Evolutionary conservation across 2,329 filamentous ascomycete species (phyloP), one percentile per base, ranked within the genome.

Genomic region (Penicillium sclerotiorum): DNA sequence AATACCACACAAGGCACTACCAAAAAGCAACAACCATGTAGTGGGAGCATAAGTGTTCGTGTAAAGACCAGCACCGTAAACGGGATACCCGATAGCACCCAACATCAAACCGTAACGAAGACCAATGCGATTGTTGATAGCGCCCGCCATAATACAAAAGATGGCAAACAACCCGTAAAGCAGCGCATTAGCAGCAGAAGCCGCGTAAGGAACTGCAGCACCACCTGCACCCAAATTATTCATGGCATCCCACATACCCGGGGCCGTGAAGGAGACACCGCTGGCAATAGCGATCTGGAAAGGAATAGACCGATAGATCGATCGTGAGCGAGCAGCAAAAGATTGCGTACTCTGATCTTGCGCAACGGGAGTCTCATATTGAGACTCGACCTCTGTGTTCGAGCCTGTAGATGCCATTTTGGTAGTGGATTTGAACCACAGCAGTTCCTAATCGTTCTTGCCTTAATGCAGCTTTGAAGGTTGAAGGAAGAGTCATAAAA

Each of bases 231-330:
- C 78, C 4, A 79, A 67, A 7, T 72, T 68, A 55, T 79, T 80
- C 74, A 81, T 76, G 2, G 79, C 79, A 59, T 79, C 80, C 78
- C 79, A 82, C 11, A 82, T 67, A 0, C 62, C 62, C 12, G 62
- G 62, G 0, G 62, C 62, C 4, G 59, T 61, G 43, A 61, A 61
- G 0, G 59, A 61, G 17, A 61, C 59, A 52, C 46, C 59, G 32
- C 56, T 59, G 9, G 57, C 57, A 18, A 61, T 47, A 8, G 59
- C 57, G 23, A 61, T 61, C 33, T 61, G 59, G 41, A 61, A 61
- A 8, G 59, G 59, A n/a, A 61, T 60, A 1, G 59, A 61, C 20
- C 59, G 53, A 37, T 50, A 60, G 33, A 59, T 47, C 15, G 59
- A 60, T 9, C 25, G n/a, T 28, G 2, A 28, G 9, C 3, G 25